Evolutionary conservation across 768 basidiomycete genomes (phyloP).

Genomic region (Lanmaoa rubissima): DNA sequence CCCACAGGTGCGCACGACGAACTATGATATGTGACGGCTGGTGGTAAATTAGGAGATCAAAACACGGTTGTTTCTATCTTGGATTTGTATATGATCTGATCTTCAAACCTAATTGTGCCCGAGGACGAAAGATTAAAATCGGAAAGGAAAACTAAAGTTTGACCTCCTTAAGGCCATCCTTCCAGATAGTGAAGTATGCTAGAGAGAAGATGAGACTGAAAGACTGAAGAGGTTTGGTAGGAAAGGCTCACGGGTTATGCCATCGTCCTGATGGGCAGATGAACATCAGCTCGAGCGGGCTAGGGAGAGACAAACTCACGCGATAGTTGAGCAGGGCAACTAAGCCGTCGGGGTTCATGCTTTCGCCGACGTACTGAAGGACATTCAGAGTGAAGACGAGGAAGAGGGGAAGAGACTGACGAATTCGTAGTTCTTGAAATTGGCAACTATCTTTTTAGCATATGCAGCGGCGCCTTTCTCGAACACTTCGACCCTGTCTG

Average conservation of each 20-base stretch:
- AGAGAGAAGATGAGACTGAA: conserved; percentile 12
- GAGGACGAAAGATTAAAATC: not conserved
- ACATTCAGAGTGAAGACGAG: not conserved
- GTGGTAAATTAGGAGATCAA: conserved; percentile 18
- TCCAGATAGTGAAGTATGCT: conserved; percentile 97
- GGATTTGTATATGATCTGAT: conserved; percentile 17
- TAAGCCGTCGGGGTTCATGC: conserved; percentile 89
- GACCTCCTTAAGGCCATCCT: conserved; percentile 82
- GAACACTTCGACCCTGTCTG: conserved; percentile 68
- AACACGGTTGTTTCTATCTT: conserved; percentile 22
- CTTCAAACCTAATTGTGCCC: conserved; percentile 4
- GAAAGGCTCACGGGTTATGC: conserved; percentile 66
- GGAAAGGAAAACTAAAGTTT: conserved; percentile 51
- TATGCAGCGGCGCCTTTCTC: conserved; percentile 75
- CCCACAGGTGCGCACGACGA: conserved; percentile 30
- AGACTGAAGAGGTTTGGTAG: not conserved
- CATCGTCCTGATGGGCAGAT: conserved; percentile 56
- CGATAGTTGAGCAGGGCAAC: conserved; percentile 94
- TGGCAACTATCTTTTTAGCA: conserved; percentile 86
- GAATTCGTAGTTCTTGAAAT: conserved; percentile 95
- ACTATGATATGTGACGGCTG: conserved; percentile 19
- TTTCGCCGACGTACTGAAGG: conserved; percentile 64
- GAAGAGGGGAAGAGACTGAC: conserved; percentile 40
- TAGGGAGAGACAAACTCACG: conserved; percentile 37
- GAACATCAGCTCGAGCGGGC: conserved; percentile 1